Evolutionary conservation across 371 early-diverging fungal species (phyloP).

Genomic region (Lichtheimia corymbifera): DNA sequence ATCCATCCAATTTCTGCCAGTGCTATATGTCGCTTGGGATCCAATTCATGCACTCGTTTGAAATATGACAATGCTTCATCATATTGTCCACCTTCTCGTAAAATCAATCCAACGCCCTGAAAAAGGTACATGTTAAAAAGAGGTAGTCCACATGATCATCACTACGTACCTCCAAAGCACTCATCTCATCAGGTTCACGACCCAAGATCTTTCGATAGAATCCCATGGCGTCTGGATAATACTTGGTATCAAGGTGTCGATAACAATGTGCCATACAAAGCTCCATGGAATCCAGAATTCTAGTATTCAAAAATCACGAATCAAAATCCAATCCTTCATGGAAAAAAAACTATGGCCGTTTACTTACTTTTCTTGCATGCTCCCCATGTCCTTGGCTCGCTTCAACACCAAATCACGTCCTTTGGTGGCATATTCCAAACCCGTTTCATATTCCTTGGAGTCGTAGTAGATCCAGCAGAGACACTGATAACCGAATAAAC

Average conservation of each 20-base stretch:
- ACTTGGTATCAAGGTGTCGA: conserved; percentile 53
- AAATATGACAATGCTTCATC: conserved; percentile 61
- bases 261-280: conserved; percentile 68
- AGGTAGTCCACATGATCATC: not conserved
- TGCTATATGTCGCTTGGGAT: conserved; percentile 49
- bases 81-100: conserved; percentile 38
- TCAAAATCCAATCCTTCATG: not conserved
- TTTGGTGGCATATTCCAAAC: conserved; percentile 61
- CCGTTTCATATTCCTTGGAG: conserved; percentile 57
- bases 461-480: conserved; percentile 58
- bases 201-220: conserved; percentile 58
- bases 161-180: conserved; percentile 50
- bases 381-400: conserved; percentile 33
- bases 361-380: conserved; percentile 37
- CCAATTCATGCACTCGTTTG: conserved; percentile 46
- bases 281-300: conserved; percentile 59
- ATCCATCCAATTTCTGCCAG: conserved; percentile 69
- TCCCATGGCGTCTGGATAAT: conserved; percentile 49
- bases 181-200: conserved; percentile 42
- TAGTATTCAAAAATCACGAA: conserved; percentile 11
- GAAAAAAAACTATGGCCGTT: not conserved
- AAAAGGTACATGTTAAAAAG: too few relatives aligned
- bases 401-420: conserved; percentile 49
- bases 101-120: conserved; percentile 40
- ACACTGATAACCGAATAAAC: conserved; percentile 55